Base-by-base conservation (phyloP, 805 yeast species). In the Grigorovia yakushimaensis region DNA sequence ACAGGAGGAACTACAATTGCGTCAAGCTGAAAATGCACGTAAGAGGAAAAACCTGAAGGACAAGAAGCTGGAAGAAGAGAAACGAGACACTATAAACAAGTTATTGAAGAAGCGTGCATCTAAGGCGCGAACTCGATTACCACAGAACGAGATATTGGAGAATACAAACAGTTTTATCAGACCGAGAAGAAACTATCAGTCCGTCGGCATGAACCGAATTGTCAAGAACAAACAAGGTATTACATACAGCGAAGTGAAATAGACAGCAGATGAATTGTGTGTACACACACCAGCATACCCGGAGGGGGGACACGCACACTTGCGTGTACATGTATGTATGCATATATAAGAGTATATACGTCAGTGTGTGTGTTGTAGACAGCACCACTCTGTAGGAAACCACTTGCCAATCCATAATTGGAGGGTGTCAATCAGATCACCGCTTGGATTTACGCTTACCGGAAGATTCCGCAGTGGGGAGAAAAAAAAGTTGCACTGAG, bases 31-130 rank as follows among this genome's bases (percentile, higher is more conserved):
- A 62, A 81, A 79, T 57, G 91, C 96, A 0, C 76, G 98, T 57
- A 79, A 88, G 64, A 74, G 98, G 54, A 85, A 84, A 63, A 89
- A 91, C 60, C 75, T 88, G 57, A 81, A 82, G 54, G 88, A 82
- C 57, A 82, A 83, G 67, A 79, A 83, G 53, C 68, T 87, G 39
- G 97, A 89, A 59, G 96, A 87, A 63, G 98, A 93, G 65, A 93
- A 93, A 62, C 78, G 82, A 59, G 97, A 91, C 53, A 89, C 97
- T 0, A 73, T 91, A 53, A 91, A 91, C 63, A 87, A 86, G 62
- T 70, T 91, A 53, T 71, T 91, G 53, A 82, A 86, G 65, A 80
- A 89, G 64, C 75, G 96, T 52, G 96, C 96, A 0, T 79, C 78
- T 43, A 84, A 84, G 60, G 77, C 79, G 0, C 70, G 84, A 53